Percentiles rank a stretch among this genome's conserved stretches.
Conservation (phyloP, 2,329 filamentous ascomycete genomes). For the Diaporthe sp. region DNA sequence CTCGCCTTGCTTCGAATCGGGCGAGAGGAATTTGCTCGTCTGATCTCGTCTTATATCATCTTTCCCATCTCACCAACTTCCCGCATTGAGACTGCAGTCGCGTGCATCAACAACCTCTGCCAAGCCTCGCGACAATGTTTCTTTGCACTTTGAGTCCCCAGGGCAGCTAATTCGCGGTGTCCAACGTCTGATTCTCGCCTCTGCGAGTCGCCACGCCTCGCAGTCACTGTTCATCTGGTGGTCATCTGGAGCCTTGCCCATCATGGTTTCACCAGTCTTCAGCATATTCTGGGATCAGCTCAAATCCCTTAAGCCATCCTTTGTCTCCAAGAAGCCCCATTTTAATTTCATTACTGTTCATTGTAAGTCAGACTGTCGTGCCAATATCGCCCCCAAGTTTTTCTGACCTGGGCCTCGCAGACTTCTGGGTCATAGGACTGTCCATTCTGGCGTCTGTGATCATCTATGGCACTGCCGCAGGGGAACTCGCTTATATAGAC, state of each 20-base stretch:
- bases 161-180: slow-evolving; percentile 33
- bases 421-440: slow-evolving; percentile 85
- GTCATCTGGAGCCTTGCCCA: slow-evolving; percentile 18
- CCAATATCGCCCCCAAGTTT: neutral
- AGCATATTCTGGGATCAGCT: slow-evolving; percentile 57
- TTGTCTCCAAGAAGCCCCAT: slow-evolving; percentile 72
- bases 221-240: neutral
- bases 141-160: slow-evolving; percentile 14
- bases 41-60: slow-evolving; percentile 21
- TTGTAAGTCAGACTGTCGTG: slow-evolving; percentile 66
- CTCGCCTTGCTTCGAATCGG: neutral
- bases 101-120: neutral
- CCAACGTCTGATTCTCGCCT: slow-evolving; percentile 10
- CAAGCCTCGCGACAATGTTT: slow-evolving; percentile 35
- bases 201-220: neutral
- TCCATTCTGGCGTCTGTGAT: slow-evolving; percentile 82
- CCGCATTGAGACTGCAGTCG: neutral
- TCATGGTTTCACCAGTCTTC: slow-evolving; percentile 40
- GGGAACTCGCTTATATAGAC: slow-evolving; percentile 83
- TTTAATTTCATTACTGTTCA: slow-evolving; percentile 88
- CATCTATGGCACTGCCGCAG: slow-evolving; percentile 73
- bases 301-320: slow-evolving; percentile 67
- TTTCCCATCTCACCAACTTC: neutral
- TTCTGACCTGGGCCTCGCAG: slow-evolving; percentile 54
- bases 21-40: neutral